Evolutionary conservation across 2,329 filamentous ascomycete species (phyloP), one percentile per base, ranked within the genome.

Genomic region (Apiospora pterosperma): DNA sequence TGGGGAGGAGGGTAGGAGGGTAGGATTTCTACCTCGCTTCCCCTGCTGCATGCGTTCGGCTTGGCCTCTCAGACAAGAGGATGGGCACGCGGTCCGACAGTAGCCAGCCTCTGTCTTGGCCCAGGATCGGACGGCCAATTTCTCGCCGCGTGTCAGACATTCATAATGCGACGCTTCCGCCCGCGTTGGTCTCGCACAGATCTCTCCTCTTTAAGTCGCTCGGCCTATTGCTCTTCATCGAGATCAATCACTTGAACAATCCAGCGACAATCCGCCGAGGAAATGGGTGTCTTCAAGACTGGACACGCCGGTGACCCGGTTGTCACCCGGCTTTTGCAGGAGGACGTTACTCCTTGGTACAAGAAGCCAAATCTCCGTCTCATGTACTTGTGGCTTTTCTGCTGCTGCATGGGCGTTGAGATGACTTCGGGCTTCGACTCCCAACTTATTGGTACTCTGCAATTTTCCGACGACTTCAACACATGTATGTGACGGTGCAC

Each of bases 331-430:
- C 72, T 79, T 62, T 75, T 69, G 62, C 71, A 75, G 66, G 76
- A 80, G 69, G 79, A 81, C 69, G 79, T 73, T 67, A 73, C 77
- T 34, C 75, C 76, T 63, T 88, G 85, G 84, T 88, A 82, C 76
- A 81, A 79, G 70, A 89, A 89, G 74, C 84, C 82, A 0, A 88
- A 89, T 68, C 76, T 89, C 55, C 79, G 85, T 62, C 72, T 72
- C 28, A 77, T 89, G 48, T 89, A 89, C 70, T 71, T 88, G 5
- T 75, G 85, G 65, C 79, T 89, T 60, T 84, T 89, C 64, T 84
- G 84, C 28, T 85, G 84, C 55, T 87, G 84, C 72, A 85, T 88
- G 77, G 86, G 86, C 59, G 86, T 89, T 64, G 87, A 89, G 75
- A 69, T 81, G 72, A 81, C 79, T 0, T 80, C 79, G 10, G 79